Conservation (phyloP, 192 early-diverging fungal species). For the Glomus cerebriforme region DNA sequence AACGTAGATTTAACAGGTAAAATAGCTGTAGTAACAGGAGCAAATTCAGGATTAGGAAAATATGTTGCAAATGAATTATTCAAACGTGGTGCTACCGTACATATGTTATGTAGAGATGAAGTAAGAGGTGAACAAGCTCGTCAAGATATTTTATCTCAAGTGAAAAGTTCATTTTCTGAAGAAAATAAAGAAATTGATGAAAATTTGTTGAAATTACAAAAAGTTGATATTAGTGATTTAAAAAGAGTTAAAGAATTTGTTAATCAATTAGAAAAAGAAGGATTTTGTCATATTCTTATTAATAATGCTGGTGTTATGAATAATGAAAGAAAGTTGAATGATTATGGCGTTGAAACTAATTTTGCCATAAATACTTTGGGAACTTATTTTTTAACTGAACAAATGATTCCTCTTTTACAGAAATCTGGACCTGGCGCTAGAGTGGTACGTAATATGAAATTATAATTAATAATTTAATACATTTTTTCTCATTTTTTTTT, state of each 20-base stretch:
- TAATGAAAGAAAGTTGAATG: too few species aligned
- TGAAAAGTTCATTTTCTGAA: neutral
- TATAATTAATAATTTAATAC: too few species aligned
- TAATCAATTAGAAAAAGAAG: neutral
- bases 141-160: neutral
- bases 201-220: neutral
- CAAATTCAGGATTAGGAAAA: conserved; percentile 45
- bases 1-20: conserved; percentile 43
- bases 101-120: conserved; percentile 7
- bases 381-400: too few species aligned
- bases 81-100: neutral
- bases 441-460: too few species aligned
- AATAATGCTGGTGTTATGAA: too few species aligned
- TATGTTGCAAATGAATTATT: conserved; percentile 7
- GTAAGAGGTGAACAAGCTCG: neutral
- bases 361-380: too few species aligned
- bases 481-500: neutral
- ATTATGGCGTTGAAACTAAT: too few species aligned
- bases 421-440: too few species aligned
- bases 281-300: too few species aligned
- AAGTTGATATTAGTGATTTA: conserved; percentile 16
- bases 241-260: conserved; percentile 12
- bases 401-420: too few species aligned
- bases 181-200: neutral
- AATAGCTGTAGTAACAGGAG: conserved; percentile 51